These are phyloP conservation scores for Exophiala lecanii-corni DNA, from an alignment of 2,329 filamentous ascomycete species.

Conservation along the genomic window DNA sequence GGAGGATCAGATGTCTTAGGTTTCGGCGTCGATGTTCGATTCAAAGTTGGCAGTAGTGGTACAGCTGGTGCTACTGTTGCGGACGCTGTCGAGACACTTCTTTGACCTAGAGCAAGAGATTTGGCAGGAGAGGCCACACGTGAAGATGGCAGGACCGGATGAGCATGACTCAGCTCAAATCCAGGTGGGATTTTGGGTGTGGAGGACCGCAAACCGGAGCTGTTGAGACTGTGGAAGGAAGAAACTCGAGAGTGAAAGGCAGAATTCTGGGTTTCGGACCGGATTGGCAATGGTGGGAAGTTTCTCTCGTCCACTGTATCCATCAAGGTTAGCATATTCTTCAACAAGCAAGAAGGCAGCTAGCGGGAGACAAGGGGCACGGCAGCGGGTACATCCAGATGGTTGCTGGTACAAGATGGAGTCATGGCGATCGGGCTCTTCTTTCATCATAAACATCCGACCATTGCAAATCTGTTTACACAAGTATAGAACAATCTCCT, in stretches of 20 bases:
- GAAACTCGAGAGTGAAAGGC: slow-evolving; percentile 35
- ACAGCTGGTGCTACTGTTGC: slow-evolving; percentile 31
- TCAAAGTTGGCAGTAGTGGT: slow-evolving; percentile 28
- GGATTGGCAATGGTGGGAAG: slow-evolving; percentile 41
- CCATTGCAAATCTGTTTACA: slow-evolving; percentile 10
- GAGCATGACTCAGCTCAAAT: slow-evolving; percentile 43
- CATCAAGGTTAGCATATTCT: too few relatives aligned
- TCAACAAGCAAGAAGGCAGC: too few relatives aligned
- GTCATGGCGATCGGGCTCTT: slow-evolving; percentile 20
- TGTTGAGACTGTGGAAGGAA: slow-evolving; percentile 29
- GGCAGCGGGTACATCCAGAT: slow-evolving; percentile 18
- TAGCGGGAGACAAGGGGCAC: too few relatives aligned
- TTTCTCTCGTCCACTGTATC: slow-evolving; percentile 42
- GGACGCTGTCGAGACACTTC: slow-evolving; percentile 29
- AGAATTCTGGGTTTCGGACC: slow-evolving; percentile 31
- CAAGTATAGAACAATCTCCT: slow-evolving; percentile 19
- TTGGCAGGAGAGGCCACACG: slow-evolving; percentile 12
- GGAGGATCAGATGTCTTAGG: slow-evolving; percentile 25
- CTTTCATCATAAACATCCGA: slow-evolving; percentile 13
- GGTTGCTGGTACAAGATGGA: slow-evolving; percentile 14
- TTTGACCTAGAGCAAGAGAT: slow-evolving; percentile 45
- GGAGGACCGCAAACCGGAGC: slow-evolving; percentile 23
- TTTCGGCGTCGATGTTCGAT: slow-evolving; percentile 19
- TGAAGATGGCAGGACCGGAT: slow-evolving; percentile 37
- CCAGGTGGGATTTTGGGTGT: slow-evolving; percentile 27